phyloP scores from a whole-genome alignment of 2,329 filamentous ascomycete genomes.

The Clarireedia sp. region DNA sequence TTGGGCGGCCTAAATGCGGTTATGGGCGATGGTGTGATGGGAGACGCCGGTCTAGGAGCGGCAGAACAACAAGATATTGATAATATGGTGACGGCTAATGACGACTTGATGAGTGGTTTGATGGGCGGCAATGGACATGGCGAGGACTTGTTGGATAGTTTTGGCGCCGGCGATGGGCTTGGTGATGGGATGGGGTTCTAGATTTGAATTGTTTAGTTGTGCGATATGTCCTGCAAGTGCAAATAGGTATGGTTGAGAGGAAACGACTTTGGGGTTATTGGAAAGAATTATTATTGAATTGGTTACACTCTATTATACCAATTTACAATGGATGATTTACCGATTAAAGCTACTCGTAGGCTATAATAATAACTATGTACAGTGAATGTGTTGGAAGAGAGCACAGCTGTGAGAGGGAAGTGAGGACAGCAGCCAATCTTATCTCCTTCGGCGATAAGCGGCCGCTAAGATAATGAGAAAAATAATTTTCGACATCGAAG shows the following conservation, averaged over 20 bases:
- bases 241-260: not conserved
- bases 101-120: slow-evolving; percentile 20
- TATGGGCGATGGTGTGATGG: slow-evolving; percentile 12
- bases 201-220: not conserved
- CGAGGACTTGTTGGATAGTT: slow-evolving; percentile 12
- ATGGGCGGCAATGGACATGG: slow-evolving; percentile 10
- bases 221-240: no score
- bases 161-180: slow-evolving; percentile 14
- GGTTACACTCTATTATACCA: no score
- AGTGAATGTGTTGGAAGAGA: not conserved
- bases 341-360: no score
- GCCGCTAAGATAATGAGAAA: slow-evolving; percentile 11
- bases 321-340: no score
- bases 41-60: slow-evolving; percentile 12
- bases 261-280: not conserved
- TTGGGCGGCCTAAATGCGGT: slow-evolving; percentile 10
- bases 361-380: not conserved
- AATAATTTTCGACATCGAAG: slow-evolving; percentile 9
- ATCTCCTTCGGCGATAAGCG: not conserved
- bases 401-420: not conserved
- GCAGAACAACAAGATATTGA: slow-evolving; percentile 10
- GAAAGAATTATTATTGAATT: not conserved
- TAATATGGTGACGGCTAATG: not conserved
- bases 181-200: slow-evolving; percentile 21
- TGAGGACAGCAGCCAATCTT: not conserved